These are phyloP conservation scores for Amaranthus palmeri DNA, from an alignment of 148 eudicot species.

Conservation along the genomic window DNA sequence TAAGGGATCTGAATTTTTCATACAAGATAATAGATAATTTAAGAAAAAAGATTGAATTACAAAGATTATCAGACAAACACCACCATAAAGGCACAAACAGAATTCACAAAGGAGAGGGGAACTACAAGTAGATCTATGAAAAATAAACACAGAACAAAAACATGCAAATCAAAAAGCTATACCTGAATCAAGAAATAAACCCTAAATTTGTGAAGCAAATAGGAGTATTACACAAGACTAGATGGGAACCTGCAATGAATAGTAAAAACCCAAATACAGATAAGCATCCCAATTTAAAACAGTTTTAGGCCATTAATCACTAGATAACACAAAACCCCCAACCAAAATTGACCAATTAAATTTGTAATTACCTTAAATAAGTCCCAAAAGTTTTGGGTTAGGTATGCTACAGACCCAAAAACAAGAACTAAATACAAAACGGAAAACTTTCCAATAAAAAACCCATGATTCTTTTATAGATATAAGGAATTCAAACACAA, in stretches of 20 bases:
- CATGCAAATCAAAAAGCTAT: background rate
- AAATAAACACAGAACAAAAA: background rate
- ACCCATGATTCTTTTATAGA: background rate
- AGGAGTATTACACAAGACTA: background rate
- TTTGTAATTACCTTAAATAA: slow-evolving; percentile 20
- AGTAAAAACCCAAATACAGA: slow-evolving; percentile 19
- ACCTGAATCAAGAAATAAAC: background rate
- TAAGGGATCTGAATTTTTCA: background rate
- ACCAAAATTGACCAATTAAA: slow-evolving; percentile 28
- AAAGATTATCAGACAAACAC: background rate
- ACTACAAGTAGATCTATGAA: slow-evolving; percentile 15
- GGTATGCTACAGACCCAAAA: slow-evolving; percentile 19
- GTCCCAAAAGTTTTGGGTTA: slow-evolving; percentile 17
- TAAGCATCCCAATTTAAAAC: slow-evolving; percentile 13
- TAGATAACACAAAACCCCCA: slow-evolving; percentile 7
- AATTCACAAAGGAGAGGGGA: background rate
- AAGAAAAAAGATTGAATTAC: background rate
- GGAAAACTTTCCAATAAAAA: background rate
- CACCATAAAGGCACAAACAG: background rate
- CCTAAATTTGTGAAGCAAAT: background rate
- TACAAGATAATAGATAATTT: background rate
- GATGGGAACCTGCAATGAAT: slow-evolving; percentile 18
- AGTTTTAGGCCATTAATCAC: slow-evolving; percentile 3
- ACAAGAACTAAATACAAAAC: background rate
- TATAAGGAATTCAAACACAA: background rate